Percentiles rank a stretch among this genome's conserved stretches.
Conservation (phyloP, 805 yeast genomes). For the Saccharomyces kudriavzevii region DNA sequence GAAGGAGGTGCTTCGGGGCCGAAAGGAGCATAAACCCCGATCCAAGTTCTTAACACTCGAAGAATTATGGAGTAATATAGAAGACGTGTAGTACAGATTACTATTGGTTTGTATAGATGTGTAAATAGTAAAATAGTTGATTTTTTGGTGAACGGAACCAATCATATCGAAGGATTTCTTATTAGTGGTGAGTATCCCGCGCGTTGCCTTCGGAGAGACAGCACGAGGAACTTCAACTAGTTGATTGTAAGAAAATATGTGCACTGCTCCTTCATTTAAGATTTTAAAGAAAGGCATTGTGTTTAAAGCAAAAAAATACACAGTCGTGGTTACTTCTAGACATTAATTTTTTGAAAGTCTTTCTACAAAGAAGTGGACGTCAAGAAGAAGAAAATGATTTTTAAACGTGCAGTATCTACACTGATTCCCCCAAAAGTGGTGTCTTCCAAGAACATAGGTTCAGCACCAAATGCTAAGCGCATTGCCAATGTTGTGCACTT, state of each 20-base stretch:
- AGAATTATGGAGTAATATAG: constrained; percentile 6
- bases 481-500: constrained; percentile 90
- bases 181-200: not conserved
- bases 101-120: not conserved
- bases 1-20: constrained; percentile 18
- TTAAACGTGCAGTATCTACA: constrained; percentile 89
- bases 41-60: constrained; percentile 11
- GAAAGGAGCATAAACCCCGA: constrained; percentile 10
- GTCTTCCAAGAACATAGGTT: constrained; percentile 88
- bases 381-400: constrained; percentile 41
- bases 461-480: constrained; percentile 95
- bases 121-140: not conserved
- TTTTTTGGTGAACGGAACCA: not conserved
- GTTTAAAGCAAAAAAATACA: not conserved
- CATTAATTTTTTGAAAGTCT: not conserved
- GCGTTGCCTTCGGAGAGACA: not conserved
- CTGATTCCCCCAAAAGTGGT: constrained; percentile 98
- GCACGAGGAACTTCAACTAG: not conserved
- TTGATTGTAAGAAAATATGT: not conserved
- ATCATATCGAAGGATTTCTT: constrained; percentile 1
- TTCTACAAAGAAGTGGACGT: not conserved
- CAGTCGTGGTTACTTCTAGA: not conserved
- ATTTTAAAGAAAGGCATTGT: not conserved
- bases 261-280: not conserved
- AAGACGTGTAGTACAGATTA: not conserved